Evolutionary conservation across 176 grass and related monocot species (phyloP).

Genomic region (Rhynchospora pubera): DNA sequence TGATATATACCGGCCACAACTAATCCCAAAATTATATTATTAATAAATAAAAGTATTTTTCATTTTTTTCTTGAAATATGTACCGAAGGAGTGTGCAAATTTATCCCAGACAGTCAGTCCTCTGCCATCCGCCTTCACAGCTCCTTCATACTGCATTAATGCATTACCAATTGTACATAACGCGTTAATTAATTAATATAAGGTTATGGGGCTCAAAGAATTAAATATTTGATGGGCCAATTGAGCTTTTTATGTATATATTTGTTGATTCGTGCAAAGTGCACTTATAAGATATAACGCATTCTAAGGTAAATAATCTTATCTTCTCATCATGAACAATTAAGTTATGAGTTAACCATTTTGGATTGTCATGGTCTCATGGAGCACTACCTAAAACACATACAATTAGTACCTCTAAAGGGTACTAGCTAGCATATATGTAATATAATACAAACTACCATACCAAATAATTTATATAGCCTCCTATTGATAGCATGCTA

Average conservation of each 20-base stretch:
- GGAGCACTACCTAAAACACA: background rate
- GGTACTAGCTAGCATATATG: no score
- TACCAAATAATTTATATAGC: no score
- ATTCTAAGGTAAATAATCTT: background rate
- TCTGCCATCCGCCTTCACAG: conserved; percentile 70
- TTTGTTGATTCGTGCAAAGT: background rate
- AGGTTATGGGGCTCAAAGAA: background rate
- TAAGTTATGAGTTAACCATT: background rate
- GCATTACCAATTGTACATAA: background rate
- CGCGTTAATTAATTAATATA: background rate
- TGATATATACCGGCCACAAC: background rate
- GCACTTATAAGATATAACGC: background rate
- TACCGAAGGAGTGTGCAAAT: conserved; percentile 87
- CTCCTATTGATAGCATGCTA: no score
- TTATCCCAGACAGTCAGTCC: conserved; percentile 77
- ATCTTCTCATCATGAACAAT: background rate
- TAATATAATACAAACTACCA: no score
- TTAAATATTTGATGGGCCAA: background rate
- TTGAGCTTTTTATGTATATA: background rate
- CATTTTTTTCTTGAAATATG: background rate
- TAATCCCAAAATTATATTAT: background rate
- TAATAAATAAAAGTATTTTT: background rate
- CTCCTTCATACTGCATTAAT: conserved; percentile 66
- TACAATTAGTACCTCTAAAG: background rate
- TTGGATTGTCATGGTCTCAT: background rate